Conservation (phyloP, 768 basidiomycete genomes). For the Rhizopogon vulgaris region DNA sequence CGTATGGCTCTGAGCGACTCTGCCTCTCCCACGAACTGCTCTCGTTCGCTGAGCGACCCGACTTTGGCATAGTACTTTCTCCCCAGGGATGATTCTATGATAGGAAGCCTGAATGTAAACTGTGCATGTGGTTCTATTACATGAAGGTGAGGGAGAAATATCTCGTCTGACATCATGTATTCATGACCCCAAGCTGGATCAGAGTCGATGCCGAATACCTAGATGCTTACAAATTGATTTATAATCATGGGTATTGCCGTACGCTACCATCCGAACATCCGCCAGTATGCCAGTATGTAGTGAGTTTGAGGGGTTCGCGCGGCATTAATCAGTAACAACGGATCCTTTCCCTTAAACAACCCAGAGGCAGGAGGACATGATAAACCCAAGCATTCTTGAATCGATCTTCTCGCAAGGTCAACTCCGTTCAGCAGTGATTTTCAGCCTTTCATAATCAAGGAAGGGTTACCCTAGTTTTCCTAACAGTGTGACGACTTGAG, state of each 20-base stretch:
- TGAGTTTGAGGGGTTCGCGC: too few species aligned
- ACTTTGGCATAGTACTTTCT: slow-evolving; percentile 57
- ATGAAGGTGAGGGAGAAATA: slow-evolving; percentile 40
- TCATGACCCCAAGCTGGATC: not conserved
- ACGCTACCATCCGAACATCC: too few species aligned
- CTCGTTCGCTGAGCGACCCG: slow-evolving; percentile 44
- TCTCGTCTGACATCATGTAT: slow-evolving; percentile 2
- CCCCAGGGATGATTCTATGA: slow-evolving; percentile 51
- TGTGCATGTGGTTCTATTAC: slow-evolving; percentile 44
- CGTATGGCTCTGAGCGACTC: slow-evolving; percentile 61
- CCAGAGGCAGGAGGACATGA: too few species aligned
- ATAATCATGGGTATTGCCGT: too few species aligned
- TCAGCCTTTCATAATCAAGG: not conserved
- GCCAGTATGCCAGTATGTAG: too few species aligned
- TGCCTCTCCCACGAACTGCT: slow-evolving; percentile 66
- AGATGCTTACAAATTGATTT: too few species aligned
- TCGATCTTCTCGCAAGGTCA: too few species aligned
- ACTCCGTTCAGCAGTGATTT: not conserved
- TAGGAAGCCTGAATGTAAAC: slow-evolving; percentile 41
- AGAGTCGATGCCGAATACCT: too few species aligned
- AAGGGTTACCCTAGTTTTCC: too few species aligned
- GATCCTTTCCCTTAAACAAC: too few species aligned
- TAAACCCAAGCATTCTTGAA: not conserved
- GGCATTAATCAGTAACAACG: too few species aligned
- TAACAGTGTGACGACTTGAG: slow-evolving; percentile 29